phyloP scores from a whole-genome alignment of 192 early-diverging fungal species.

The Kickxella alabastrina region DNA sequence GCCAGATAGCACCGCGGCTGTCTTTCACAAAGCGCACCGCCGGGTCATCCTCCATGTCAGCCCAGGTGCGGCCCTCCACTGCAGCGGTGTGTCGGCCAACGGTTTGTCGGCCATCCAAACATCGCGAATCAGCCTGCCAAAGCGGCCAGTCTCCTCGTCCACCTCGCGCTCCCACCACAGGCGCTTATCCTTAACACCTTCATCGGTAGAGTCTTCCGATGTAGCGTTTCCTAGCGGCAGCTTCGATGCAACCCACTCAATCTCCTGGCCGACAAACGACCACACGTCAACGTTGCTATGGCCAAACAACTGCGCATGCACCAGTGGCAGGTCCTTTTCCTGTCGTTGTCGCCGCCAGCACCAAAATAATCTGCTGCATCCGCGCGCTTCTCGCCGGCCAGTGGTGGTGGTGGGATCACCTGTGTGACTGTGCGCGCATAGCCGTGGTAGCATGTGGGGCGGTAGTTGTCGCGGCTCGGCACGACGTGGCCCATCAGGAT shows the following conservation, averaged over 20 bases:
- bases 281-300: slow-evolving; percentile 74
- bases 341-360: no score
- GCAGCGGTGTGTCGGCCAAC: background rate
- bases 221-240: background rate
- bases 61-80: slow-evolving; percentile 18
- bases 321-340: slow-evolving; percentile 1
- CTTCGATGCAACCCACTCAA: slow-evolving; percentile 12
- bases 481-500: slow-evolving; percentile 67
- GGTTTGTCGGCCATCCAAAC: slow-evolving; percentile 11
- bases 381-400: no score
- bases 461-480: slow-evolving; percentile 55
- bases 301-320: slow-evolving; percentile 65
- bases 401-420: slow-evolving; percentile 14
- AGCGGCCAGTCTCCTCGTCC: slow-evolving; percentile 35
- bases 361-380: no score
- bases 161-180: slow-evolving; percentile 39
- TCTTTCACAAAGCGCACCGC: background rate
- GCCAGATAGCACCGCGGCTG: background rate
- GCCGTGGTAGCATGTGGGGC: slow-evolving; percentile 46
- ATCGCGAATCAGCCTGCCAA: slow-evolving; percentile 33
- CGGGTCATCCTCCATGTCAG: slow-evolving; percentile 32
- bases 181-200: slow-evolving; percentile 11
- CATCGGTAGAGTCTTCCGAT: background rate
- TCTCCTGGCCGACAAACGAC: slow-evolving; percentile 54
- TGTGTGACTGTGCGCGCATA: slow-evolving; percentile 52